A percentile compares a stretch with the other conserved stretches of the same genome.
phyloP scores from a whole-genome alignment of 495 filamentous ascomycete species.

The Penicillium longicatenatum region DNA sequence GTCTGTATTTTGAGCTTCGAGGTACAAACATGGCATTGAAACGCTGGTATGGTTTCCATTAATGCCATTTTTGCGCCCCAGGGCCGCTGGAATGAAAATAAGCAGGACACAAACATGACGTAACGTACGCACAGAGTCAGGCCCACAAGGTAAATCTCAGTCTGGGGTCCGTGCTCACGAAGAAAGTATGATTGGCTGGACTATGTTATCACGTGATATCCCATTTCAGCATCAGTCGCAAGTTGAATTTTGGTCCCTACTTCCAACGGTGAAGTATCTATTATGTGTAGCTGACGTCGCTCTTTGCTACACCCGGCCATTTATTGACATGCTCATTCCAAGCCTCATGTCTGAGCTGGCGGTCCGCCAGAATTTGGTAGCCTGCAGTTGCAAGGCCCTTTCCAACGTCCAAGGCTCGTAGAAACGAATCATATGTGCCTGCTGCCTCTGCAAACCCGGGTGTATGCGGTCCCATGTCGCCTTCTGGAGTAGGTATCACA shows the following conservation, averaged over 20 bases:
- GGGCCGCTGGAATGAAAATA: too few species aligned
- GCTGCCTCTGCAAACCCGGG: not conserved
- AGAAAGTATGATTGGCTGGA: not conserved
- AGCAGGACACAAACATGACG: not conserved
- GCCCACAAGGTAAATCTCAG: not conserved
- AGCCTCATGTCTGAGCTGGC: not conserved
- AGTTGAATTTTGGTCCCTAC: not conserved
- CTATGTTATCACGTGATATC: not conserved
- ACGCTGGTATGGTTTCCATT: not conserved
- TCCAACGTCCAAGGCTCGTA: not conserved
- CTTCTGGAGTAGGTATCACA: conserved; percentile 42
- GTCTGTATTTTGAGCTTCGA: not conserved
- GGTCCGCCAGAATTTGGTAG: not conserved
- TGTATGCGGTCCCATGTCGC: conserved; percentile 40
- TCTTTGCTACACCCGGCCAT: not conserved
- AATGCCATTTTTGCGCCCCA: not conserved
- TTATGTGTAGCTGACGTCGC: too few species aligned
- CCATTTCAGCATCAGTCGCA: not conserved
- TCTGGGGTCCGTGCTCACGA: not conserved
- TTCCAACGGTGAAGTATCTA: not conserved
- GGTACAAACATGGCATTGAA: not conserved
- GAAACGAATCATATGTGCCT: not conserved
- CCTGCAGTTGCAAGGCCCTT: conserved; percentile 1
- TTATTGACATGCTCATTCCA: not conserved
- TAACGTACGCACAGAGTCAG: not conserved